Conservation (phyloP, 768 basidiomycete genomes). For the Mycena galopus region DNA sequence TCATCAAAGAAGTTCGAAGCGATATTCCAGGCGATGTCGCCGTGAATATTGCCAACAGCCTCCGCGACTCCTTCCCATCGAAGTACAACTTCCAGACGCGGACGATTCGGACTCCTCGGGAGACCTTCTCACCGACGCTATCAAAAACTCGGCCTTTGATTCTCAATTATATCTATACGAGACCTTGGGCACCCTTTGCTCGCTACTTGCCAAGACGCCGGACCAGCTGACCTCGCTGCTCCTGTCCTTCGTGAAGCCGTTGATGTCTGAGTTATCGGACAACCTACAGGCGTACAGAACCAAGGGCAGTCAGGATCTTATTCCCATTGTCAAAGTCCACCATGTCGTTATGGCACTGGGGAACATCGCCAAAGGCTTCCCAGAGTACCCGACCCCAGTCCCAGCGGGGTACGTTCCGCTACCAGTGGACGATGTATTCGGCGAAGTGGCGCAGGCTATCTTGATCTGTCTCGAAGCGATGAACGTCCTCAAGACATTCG, state of each 20-base stretch:
- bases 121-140: slow-evolving; percentile 84
- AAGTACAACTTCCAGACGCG: slow-evolving; percentile 80
- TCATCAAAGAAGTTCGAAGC: slow-evolving; percentile 85
- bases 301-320: slow-evolving; percentile 72
- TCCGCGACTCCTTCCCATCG: slow-evolving; percentile 85
- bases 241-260: slow-evolving; percentile 84
- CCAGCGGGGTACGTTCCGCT: slow-evolving; percentile 78
- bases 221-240: slow-evolving; percentile 78
- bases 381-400: slow-evolving; percentile 83
- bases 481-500: slow-evolving; percentile 90
- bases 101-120: slow-evolving; percentile 71
- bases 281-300: slow-evolving; percentile 66
- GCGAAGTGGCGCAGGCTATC: slow-evolving; percentile 87
- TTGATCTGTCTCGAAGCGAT: slow-evolving; percentile 89
- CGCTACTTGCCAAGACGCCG: slow-evolving; percentile 74
- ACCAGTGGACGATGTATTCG: slow-evolving; percentile 78
- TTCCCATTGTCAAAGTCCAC: slow-evolving; percentile 89
- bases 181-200: slow-evolving; percentile 87
- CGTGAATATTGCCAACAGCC: slow-evolving; percentile 75
- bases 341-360: slow-evolving; percentile 96
- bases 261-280: slow-evolving; percentile 78
- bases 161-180: slow-evolving; percentile 97
- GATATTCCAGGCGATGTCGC: slow-evolving; percentile 84
- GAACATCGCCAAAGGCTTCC: slow-evolving; percentile 96
- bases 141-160: slow-evolving; percentile 83